phyloP scores from a whole-genome alignment of 2,329 filamentous ascomycete species.

The Penicillium sp. region DNA sequence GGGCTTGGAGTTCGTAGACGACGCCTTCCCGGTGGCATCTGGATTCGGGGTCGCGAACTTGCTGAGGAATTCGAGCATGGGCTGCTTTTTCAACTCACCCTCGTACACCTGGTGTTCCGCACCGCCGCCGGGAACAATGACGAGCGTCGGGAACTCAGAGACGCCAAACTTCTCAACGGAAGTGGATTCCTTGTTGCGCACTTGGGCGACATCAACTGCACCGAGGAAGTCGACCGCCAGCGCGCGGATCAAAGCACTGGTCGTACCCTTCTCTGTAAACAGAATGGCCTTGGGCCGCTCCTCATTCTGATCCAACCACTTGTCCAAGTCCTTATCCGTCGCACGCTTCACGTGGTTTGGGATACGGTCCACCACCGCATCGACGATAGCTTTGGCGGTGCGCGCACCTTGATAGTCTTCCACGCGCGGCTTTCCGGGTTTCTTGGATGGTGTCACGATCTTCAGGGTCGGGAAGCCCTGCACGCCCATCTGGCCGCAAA shows the following conservation, averaged over 20 bases:
- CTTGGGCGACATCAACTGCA: constrained; percentile 74
- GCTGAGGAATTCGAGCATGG: constrained; percentile 77
- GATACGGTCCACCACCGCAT: constrained; percentile 81
- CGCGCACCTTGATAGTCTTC: constrained; percentile 89
- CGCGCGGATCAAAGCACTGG: constrained; percentile 76
- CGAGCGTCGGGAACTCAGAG: constrained; percentile 72
- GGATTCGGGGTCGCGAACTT: constrained; percentile 77
- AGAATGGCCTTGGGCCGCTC: constrained; percentile 79
- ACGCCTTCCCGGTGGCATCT: constrained; percentile 59
- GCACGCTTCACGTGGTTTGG: constrained; percentile 85
- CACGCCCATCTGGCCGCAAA: constrained; percentile 82
- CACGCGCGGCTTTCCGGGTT: constrained; percentile 72
- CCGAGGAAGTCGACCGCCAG: constrained; percentile 89
- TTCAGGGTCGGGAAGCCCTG: constrained; percentile 96
- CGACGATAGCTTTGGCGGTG: constrained; percentile 80
- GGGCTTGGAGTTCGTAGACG: constrained; percentile 25
- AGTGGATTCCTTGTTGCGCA: constrained; percentile 74
- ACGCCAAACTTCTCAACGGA: constrained; percentile 73
- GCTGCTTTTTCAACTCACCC: constrained; percentile 81
- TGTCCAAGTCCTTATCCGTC: constrained; percentile 73
- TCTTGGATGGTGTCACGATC: constrained; percentile 82
- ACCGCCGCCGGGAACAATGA: constrained; percentile 72
- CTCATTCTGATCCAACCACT: constrained; percentile 67
- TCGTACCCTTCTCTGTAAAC: constrained; percentile 90
- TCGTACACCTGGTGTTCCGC: constrained; percentile 70